Evolutionary conservation across 352 stramenopile genomes (phyloP), one percentile per base, ranked within the genome.

Genomic region (Pythium sukuiense): DNA sequence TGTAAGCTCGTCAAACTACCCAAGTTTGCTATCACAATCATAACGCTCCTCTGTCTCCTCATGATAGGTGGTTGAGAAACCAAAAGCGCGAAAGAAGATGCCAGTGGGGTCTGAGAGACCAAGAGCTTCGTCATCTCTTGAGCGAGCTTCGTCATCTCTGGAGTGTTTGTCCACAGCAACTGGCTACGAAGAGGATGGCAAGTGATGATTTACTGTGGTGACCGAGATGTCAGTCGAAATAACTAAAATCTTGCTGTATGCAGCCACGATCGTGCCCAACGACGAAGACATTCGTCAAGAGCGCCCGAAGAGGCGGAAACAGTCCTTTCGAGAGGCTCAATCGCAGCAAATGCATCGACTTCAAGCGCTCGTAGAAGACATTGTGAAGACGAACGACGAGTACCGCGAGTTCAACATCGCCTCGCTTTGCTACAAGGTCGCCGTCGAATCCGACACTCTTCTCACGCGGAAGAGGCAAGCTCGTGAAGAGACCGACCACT

Each of bases 301-400:
- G 2, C 29, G 54, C 6, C 32, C 52, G 3, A 29, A 39, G 16
- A 27, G 14, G 18, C 33, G 61, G 3, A 69, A 30, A 20, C 45
- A 69, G 20, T 26, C 52, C 5, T 67, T 71, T 43, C 39, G 65
- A 2, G 2, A 46, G 37, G 20, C 45, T 18, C 60, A 73, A 41
- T 45, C 16, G 18, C 32, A 73, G 8, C 60, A 73, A 35, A 6
- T 62, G 0, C 48, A 33, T 7, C 29, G 57, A 26, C 37, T 73
- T 4, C 45, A 67, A 27, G n/a, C 35, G 2, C 29, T 73, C 0
- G 55, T 73, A 4, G 49, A 61, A 13, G 60, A 73, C 8, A 73
- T 73, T 37, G 20, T 65, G 32, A 26, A 62, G 37, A 65, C 60
- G 14, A 54, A 73, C 24, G 55, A 65, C n/a, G 32, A 65, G 11